Evolutionary conservation across 345 rosid species (phyloP).

Genomic region (Hirschfeldia incana): DNA sequence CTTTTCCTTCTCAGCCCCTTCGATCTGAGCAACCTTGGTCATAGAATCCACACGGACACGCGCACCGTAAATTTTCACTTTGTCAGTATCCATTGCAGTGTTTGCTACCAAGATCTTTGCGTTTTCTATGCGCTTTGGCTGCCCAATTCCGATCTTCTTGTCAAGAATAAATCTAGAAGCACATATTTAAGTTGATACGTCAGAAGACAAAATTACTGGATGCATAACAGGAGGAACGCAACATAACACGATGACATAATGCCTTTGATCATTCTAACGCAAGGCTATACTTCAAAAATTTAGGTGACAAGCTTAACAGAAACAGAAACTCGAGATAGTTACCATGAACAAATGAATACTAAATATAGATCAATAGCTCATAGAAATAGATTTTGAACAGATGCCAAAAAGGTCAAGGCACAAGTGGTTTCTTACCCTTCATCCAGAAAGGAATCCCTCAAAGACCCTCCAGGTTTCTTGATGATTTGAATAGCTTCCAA

Average conservation of each 20-base stretch:
- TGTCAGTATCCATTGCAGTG: slow-evolving; percentile 99
- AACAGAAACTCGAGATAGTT: not conserved
- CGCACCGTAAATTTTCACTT: slow-evolving; percentile 97
- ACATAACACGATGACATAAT: not conserved
- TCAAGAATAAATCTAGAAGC: slow-evolving; percentile 85
- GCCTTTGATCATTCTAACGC: not conserved
- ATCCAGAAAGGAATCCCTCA: slow-evolving; percentile 93
- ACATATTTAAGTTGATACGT: slow-evolving; percentile 14
- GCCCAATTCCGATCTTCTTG: slow-evolving; percentile 98
- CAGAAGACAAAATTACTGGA: not conserved
- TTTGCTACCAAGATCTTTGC: slow-evolving; percentile 97
- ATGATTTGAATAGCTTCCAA: slow-evolving; percentile 92
- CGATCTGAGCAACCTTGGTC: slow-evolving; percentile 95
- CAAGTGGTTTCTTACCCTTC: slow-evolving; percentile 70
- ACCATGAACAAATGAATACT: not conserved
- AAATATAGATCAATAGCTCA: not conserved
- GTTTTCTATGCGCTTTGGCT: slow-evolving; percentile 93
- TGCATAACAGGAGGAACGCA: not conserved
- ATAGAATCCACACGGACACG: slow-evolving; percentile 99
- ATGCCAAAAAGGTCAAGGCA: not conserved
- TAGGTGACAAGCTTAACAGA: not conserved
- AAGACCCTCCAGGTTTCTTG: slow-evolving; percentile 97
- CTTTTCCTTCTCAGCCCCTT: slow-evolving; percentile 98
- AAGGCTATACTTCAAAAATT: not conserved
- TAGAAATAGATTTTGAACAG: not conserved